Base-by-base conservation (phyloP, 129 eudicot genomes). In the Lactuca sativa region DNA sequence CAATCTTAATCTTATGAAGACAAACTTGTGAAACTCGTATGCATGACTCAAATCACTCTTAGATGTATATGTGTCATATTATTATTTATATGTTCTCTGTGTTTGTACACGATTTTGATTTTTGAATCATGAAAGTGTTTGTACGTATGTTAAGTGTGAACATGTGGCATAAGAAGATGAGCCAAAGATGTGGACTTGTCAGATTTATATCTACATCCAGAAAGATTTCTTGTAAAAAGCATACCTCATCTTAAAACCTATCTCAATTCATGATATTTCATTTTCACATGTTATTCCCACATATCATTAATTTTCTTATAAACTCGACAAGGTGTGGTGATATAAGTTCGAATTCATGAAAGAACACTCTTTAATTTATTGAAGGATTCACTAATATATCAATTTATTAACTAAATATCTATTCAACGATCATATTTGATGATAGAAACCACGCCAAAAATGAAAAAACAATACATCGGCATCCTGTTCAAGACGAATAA, bases 171-270 rank as follows among this genome's bases (percentile, higher is more conserved):
- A 44, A 15, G 57, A 44, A 15, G 57, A 43, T 43, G 58, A 66
- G 65, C 67, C 47, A 70, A 58, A 59, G 75, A 70, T 58, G 75
- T 59, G 32, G 75, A 70, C 58, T 70, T 58, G 48, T 58, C 58
- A 59, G 52, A 58, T 56, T 7, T 30, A 25, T 56, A 25, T 25
- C 30, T 25, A 56, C 16, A 17, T n/a, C 58, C 58, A 59, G 43
- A 59, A 59, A 70, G 57, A 47, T 59, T 70, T 70, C 8, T 44
- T 43, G 11, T 48, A 30, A n/a, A 66, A 70, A 70, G 75, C 34
- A 47, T 21, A 48, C 9, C 51, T 43, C 56, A 40, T 70, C 75
- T 31, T 57, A 70, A 70, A 70, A 41, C 67, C 25, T 59, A 70
- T 70, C 67, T 70, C 58, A 31, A 58, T 70, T 58, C 17, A 47